phyloP scores from a whole-genome alignment of 768 basidiomycete genomes.

The Dacryopinax spathularia region DNA sequence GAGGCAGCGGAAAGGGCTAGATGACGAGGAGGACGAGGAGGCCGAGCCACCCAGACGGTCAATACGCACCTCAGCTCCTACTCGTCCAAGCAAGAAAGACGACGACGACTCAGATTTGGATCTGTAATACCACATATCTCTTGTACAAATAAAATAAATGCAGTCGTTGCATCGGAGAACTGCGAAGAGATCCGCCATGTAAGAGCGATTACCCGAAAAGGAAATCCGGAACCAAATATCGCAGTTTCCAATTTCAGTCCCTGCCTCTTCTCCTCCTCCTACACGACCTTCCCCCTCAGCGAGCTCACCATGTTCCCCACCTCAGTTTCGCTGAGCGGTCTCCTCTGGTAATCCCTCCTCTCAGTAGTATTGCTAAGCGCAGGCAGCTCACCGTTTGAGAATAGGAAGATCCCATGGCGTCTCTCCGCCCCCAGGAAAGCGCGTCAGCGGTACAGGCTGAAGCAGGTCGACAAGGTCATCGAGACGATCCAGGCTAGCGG shows the following conservation, averaged over 20 bases:
- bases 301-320: conserved; percentile 23
- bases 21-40: conserved; percentile 29
- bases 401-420: conserved; percentile 91
- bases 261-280: neutral
- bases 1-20: conserved; percentile 12
- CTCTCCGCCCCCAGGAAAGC: conserved; percentile 84
- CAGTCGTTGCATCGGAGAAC: neutral
- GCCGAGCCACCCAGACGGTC: conserved; percentile 23
- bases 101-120: conserved; percentile 61
- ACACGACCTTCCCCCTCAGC: conserved; percentile 12
- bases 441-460: conserved; percentile 74
- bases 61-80: conserved; percentile 4
- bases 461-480: conserved; percentile 87
- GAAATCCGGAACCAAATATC: neutral
- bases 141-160: neutral
- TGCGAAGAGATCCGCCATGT: too few relatives aligned
- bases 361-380: neutral
- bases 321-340: conserved; percentile 40
- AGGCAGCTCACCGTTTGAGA: neutral
- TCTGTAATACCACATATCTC: conserved; percentile 37
- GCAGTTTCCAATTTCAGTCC: neutral
- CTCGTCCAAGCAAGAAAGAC: conserved; percentile 33
- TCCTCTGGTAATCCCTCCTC: conserved; percentile 54
- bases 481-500: conserved; percentile 74
- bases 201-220: neutral